Base-by-base conservation (phyloP, 2,329 filamentous ascomycete species). In the Pseudodiploospora longispora region DNA sequence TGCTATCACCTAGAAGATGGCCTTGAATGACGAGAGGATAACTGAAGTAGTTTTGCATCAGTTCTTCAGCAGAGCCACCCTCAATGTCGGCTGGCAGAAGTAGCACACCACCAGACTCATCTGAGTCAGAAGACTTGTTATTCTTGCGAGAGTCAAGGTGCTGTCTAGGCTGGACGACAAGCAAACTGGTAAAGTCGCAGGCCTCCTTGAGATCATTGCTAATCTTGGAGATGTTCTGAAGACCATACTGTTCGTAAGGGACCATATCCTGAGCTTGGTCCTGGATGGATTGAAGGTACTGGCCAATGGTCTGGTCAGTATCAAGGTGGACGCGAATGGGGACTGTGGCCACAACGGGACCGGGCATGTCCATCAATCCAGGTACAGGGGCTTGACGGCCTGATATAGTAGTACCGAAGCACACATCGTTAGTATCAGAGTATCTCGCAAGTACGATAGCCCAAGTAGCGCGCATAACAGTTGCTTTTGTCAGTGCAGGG, bases 251-350 rank as follows among this genome's bases (percentile, higher is more conserved):
- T 12, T 34, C 32, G 12, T 9, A 34, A 9, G 32, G 12, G 9
- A 34, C 12, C 32, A 34, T 34, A 38, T 59, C 53, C 27, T 45
- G 33, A 6, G 50, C 40, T 43, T 44, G 45, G n/a, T 47, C 42
- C 50, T 60, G 56, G 6, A 58, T 41, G 29, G 33, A 33, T 10
- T 34, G 36, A 6, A 53, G 46, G 19, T 43, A 52, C 19, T 36
- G 28, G 10, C 10, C n/a, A 4, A 41, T 30, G 19, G 41, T 36
- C 36, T 45, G 39, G 19, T 40, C 37, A 27, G 12, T 34, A 12
- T 34, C 32, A 34, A 34, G 32, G 8, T 34, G 8, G 2, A 34
- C 32, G 9, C 32, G 32, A 3, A 34, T 12, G 9, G 32, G 32
- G 12, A 34, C 32, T 9, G 32, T 34, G 9, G 32, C 12, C 9